phyloP scores from a whole-genome alignment of 2,329 filamentous ascomycete species.

The Penicillium decumbens region DNA sequence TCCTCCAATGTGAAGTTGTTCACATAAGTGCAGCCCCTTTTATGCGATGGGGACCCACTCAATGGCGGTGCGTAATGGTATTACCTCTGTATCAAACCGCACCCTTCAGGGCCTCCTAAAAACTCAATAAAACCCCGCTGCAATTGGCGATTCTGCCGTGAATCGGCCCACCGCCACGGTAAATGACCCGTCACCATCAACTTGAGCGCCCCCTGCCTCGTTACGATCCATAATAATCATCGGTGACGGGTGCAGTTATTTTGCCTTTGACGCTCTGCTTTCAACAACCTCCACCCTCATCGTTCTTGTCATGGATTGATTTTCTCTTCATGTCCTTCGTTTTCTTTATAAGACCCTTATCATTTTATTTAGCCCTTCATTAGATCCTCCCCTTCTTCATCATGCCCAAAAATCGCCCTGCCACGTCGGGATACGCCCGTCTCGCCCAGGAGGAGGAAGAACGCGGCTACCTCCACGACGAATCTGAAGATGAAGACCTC shows the following conservation, averaged over 20 bases:
- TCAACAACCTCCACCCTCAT: neutral
- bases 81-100: conserved; percentile 5
- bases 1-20: conserved; percentile 1
- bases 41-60: conserved; percentile 15
- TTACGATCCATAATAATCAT: conserved; percentile 18
- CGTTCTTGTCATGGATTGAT: conserved; percentile 15
- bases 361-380: conserved; percentile 4
- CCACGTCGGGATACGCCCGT: conserved; percentile 78
- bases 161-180: conserved; percentile 8
- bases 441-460: conserved; percentile 73
- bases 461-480: conserved; percentile 51
- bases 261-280: conserved; percentile 7
- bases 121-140: neutral
- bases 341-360: conserved; percentile 4
- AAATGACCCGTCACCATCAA: conserved; percentile 12
- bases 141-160: conserved; percentile 6
- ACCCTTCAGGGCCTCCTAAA: neutral
- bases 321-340: conserved; percentile 13
- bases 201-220: conserved; percentile 11
- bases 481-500: conserved; percentile 64
- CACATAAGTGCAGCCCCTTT: conserved; percentile 15
- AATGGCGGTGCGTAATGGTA: conserved; percentile 22
- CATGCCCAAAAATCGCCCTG: conserved; percentile 65
- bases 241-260: conserved; percentile 11
- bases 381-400: conserved; percentile 29